Percentiles rank a stretch among this genome's conserved stretches.
Evolutionary conservation across 176 grass and related monocot species (phyloP).

Genomic region (Metroxylon sagu): DNA sequence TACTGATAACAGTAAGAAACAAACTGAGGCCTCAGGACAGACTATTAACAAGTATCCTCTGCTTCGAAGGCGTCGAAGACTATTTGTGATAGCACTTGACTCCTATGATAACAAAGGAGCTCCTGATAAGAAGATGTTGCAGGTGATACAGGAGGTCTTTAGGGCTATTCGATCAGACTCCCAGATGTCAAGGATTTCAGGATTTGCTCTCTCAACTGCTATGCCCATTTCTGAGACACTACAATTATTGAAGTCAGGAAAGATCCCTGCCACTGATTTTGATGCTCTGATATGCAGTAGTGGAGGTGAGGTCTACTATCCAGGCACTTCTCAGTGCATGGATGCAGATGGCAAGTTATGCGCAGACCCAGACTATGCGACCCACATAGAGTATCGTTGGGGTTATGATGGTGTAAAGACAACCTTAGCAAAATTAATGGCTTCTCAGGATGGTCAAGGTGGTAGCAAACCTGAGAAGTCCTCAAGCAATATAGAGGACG

Average conservation of each 20-base stretch:
- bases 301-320: slow-evolving; percentile 91
- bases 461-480: slow-evolving; percentile 13
- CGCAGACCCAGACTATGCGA: slow-evolving; percentile 77
- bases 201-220: slow-evolving; percentile 79
- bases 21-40: slow-evolving; percentile 13
- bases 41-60: slow-evolving; percentile 67
- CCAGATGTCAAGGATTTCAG: slow-evolving; percentile 88
- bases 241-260: slow-evolving; percentile 50
- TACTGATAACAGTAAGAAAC: slow-evolving; percentile 18
- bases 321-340: slow-evolving; percentile 50
- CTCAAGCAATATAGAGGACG: slow-evolving; percentile 34
- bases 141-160: slow-evolving; percentile 78
- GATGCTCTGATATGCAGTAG: slow-evolving; percentile 84
- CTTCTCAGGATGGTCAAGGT: slow-evolving; percentile 7
- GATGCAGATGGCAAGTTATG: slow-evolving; percentile 68
- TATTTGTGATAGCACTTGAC: slow-evolving; percentile 77
- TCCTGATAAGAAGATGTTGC: slow-evolving; percentile 64
- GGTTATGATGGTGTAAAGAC: slow-evolving; percentile 57
- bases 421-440: slow-evolving; percentile 63
- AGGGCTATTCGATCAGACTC: slow-evolving; percentile 71
- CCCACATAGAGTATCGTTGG: slow-evolving; percentile 89
- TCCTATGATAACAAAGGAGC: slow-evolving; percentile 57
- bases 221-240: slow-evolving; percentile 68
- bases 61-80: slow-evolving; percentile 59
- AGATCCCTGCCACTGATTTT: slow-evolving; percentile 63